Evolutionary conservation across 345 rosid species (phyloP).

Genomic region (Eucalyptus paniculata): DNA sequence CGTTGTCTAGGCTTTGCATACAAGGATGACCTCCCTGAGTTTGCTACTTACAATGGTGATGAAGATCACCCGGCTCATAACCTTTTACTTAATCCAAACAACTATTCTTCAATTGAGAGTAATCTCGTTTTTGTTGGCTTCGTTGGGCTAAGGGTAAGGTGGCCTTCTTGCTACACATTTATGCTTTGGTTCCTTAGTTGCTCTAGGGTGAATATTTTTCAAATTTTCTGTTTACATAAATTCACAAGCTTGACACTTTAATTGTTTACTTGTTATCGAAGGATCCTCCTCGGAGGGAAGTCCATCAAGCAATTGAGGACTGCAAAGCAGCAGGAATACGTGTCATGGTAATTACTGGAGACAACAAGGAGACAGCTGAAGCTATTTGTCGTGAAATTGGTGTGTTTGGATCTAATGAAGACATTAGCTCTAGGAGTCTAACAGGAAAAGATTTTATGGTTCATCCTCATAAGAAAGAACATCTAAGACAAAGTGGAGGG

Average conservation of each 20-base stretch:
- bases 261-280: neutral
- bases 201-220: neutral
- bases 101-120: slow-evolving; percentile 75
- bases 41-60: slow-evolving; percentile 67
- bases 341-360: slow-evolving; percentile 96
- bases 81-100: slow-evolving; percentile 63
- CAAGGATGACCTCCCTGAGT: slow-evolving; percentile 38
- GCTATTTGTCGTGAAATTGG: slow-evolving; percentile 96
- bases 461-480: slow-evolving; percentile 29
- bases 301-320: slow-evolving; percentile 86
- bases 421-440: slow-evolving; percentile 54
- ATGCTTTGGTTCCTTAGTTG: neutral
- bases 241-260: neutral
- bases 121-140: slow-evolving; percentile 70
- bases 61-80: slow-evolving; percentile 90
- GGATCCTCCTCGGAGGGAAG: slow-evolving; percentile 99
- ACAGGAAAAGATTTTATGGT: slow-evolving; percentile 83
- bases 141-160: slow-evolving; percentile 78
- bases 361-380: slow-evolving; percentile 91
- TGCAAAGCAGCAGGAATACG: slow-evolving; percentile 96
- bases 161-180: neutral
- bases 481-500: slow-evolving; percentile 70
- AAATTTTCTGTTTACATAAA: neutral
- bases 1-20: slow-evolving; percentile 87
- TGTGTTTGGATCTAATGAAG: slow-evolving; percentile 59